Evolutionary conservation across 495 filamentous ascomycete genomes (phyloP).

Genomic region (Aeminium ludgeri): DNA sequence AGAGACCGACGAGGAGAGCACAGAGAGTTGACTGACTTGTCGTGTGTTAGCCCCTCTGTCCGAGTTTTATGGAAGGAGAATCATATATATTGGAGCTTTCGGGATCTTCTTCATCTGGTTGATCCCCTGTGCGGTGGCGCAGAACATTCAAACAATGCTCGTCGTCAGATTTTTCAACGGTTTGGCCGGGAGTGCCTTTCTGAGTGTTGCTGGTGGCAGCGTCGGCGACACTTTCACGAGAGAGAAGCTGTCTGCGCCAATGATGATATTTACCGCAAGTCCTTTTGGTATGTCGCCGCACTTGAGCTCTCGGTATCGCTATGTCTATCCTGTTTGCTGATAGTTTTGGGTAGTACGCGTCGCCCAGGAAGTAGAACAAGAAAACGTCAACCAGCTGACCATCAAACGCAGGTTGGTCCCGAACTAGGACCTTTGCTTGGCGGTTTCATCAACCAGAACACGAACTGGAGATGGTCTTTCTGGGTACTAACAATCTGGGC

Average conservation of each 20-base stretch:
- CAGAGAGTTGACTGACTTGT: too few species aligned
- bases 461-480: conserved; percentile 80
- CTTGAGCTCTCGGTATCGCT: too few species aligned
- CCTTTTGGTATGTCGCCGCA: conserved; percentile 25
- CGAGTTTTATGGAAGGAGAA: conserved; percentile 78
- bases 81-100: conserved; percentile 70
- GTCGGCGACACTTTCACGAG: conserved; percentile 76
- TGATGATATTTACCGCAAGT: conserved; percentile 56
- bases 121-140: conserved; percentile 73
- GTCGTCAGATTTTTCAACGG: conserved; percentile 73
- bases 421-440: conserved; percentile 41
- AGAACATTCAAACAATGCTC: conserved; percentile 70
- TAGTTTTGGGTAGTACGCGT: too few species aligned
- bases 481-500: conserved; percentile 79
- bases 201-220: conserved; percentile 79
- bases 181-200: conserved; percentile 65
- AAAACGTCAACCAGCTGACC: not conserved
- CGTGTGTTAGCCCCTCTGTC: conserved; percentile 36
- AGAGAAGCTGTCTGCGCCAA: conserved; percentile 54
- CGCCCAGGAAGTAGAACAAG: not conserved
- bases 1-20: too few species aligned
- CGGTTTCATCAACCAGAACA: conserved; percentile 64
- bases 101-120: conserved; percentile 67
- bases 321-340: too few species aligned
- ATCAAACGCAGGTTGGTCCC: conserved; percentile 21